Evolutionary conservation across 257 asterid genomes (phyloP).

Genomic region (Anisodus tanguticus): DNA sequence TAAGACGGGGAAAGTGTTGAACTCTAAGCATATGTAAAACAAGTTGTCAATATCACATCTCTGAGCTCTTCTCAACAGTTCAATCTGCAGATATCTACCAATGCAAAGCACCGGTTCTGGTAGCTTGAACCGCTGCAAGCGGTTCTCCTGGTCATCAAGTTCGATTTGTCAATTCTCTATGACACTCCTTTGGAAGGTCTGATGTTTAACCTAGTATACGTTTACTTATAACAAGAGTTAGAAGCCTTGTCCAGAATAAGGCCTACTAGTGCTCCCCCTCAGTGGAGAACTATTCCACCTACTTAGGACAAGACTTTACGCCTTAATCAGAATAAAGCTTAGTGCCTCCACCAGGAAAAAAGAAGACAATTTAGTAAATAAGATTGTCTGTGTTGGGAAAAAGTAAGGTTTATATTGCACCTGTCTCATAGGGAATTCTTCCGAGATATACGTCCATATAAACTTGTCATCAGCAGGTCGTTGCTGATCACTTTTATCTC

Average conservation of each 20-base stretch:
- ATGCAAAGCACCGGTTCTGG: slow-evolving; percentile 74
- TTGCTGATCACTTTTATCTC: slow-evolving; percentile 41
- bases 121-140: slow-evolving; percentile 74
- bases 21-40: slow-evolving; percentile 72
- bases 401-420: slow-evolving; percentile 35
- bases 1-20: background rate
- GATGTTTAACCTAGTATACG: background rate
- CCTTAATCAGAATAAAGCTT: background rate
- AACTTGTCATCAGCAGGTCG: slow-evolving; percentile 70
- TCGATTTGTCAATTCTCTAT: background rate
- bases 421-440: slow-evolving; percentile 70
- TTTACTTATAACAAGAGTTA: background rate
- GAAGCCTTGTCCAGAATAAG: background rate
- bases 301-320: background rate
- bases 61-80: slow-evolving; percentile 69
- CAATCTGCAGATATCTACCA: slow-evolving; percentile 76
- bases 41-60: slow-evolving; percentile 63
- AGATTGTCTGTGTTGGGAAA: background rate
- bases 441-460: slow-evolving; percentile 77
- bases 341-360: background rate
- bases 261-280: background rate
- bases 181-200: background rate
- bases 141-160: slow-evolving; percentile 57
- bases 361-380: background rate
- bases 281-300: slow-evolving; percentile 7